phyloP scores from a whole-genome alignment of 192 early-diverging fungal species.

The Physocladia obscura region DNA sequence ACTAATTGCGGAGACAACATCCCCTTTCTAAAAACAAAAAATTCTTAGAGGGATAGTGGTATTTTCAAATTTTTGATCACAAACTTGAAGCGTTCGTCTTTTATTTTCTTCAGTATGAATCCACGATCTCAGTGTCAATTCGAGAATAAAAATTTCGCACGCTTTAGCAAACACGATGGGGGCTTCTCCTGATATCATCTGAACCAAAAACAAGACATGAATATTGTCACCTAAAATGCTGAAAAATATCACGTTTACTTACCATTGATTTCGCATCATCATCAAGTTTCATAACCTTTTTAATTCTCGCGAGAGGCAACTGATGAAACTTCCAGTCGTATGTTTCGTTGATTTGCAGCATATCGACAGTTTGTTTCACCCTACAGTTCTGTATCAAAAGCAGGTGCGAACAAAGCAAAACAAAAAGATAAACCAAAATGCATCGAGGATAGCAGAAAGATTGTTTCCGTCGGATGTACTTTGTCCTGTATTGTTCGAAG shows the following conservation, averaged over 20 bases:
- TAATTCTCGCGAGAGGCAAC: slow-evolving; percentile 91
- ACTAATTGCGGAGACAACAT: slow-evolving; percentile 83
- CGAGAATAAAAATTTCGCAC: slow-evolving; percentile 95
- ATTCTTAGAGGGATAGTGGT: not conserved
- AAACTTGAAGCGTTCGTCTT: slow-evolving; percentile 82
- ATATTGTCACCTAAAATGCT: not conserved
- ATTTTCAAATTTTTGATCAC: slow-evolving; percentile 3
- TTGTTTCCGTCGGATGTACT: no score
- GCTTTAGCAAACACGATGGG: slow-evolving; percentile 94
- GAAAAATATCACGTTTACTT: not conserved
- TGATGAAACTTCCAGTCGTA: slow-evolving; percentile 89
- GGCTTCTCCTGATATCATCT: slow-evolving; percentile 78
- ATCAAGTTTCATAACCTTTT: slow-evolving; percentile 98
- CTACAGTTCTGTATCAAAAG: not conserved
- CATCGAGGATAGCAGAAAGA: not conserved
- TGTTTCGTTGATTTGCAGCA: slow-evolving; percentile 50
- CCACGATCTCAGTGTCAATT: slow-evolving; percentile 74
- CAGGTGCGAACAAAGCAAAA: not conserved
- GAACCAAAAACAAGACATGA: slow-evolving; percentile 20
- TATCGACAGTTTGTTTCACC: slow-evolving; percentile 12
- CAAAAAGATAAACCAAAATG: not conserved
- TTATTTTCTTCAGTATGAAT: slow-evolving; percentile 96
- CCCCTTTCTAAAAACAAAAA: slow-evolving; percentile 55
- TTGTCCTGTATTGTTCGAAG: no score
- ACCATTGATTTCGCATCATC: slow-evolving; percentile 84